Percentiles rank a stretch among this genome's conserved stretches.
Evolutionary conservation across 306 rosid genomes (phyloP).

Genomic region (Canavalia gladiata): DNA sequence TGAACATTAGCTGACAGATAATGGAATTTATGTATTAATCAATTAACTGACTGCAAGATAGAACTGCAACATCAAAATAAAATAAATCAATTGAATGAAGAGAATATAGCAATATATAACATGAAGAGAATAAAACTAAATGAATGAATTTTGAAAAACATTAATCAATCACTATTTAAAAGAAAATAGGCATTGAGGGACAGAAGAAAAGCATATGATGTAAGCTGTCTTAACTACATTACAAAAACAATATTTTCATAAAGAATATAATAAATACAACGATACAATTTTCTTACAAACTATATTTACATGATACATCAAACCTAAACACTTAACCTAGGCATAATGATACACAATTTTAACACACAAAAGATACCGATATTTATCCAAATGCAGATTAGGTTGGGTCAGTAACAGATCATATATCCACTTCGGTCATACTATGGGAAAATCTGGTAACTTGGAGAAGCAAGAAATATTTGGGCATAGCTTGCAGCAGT

Average conservation of each 20-base stretch:
- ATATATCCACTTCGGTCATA: not conserved
- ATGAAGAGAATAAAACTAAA: constrained; percentile 35
- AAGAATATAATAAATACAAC: not conserved
- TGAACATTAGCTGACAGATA: constrained; percentile 43
- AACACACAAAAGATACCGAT: not conserved
- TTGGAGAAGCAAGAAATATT: not conserved
- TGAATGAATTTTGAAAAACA: not conserved
- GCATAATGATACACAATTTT: constrained; percentile 5
- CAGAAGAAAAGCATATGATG: not conserved
- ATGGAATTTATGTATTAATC: constrained; percentile 33
- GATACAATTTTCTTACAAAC: not conserved
- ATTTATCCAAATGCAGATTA: constrained; percentile 3
- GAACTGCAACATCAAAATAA: constrained; percentile 40
- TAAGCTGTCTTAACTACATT: not conserved
- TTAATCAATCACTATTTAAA: not conserved
- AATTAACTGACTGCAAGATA: constrained; percentile 44
- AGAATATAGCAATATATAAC: constrained; percentile 20
- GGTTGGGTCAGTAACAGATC: not conserved
- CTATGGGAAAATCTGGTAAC: not conserved
- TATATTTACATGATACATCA: not conserved
- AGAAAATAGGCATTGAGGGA: constrained; percentile 3
- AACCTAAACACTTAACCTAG: constrained; percentile 3
- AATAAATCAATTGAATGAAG: constrained; percentile 37
- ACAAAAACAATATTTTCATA: not conserved
- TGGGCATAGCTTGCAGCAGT: not conserved